Conservation (phyloP, 129 eudicot species). For the Ambrosia artemisiifolia region DNA sequence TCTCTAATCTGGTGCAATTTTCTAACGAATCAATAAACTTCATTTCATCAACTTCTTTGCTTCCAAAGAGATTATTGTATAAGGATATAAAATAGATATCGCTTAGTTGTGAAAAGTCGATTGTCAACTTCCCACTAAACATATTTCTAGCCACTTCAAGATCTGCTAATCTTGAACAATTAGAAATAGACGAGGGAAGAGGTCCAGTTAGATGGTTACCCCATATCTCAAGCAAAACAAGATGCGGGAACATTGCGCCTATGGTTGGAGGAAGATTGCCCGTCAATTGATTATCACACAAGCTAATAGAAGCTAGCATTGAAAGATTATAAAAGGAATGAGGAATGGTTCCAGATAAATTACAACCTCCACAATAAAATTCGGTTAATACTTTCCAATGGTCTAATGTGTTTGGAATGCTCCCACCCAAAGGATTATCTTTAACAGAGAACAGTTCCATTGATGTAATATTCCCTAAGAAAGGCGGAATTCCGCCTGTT, state of each 20-base stretch:
- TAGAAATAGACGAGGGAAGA: not conserved
- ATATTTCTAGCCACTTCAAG: not conserved
- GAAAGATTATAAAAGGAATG: not conserved
- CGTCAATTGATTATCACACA: not conserved
- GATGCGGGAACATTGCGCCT: not conserved
- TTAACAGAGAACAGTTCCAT: not conserved
- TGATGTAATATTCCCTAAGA: conserved; percentile 11
- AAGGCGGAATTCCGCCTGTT: conserved; percentile 1
- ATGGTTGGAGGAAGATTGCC: not conserved
- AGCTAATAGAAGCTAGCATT: not conserved
- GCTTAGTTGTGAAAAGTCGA: conserved; percentile 1
- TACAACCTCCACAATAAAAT: not conserved
- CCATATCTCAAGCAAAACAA: not conserved
- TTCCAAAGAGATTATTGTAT: not conserved
- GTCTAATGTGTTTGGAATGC: not conserved
- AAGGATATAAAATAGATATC: not conserved
- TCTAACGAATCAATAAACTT: conserved; percentile 10
- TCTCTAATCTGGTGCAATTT: not conserved
- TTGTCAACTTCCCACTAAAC: conserved; percentile 1
- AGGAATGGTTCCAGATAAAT: not conserved
- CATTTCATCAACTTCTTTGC: conserved; percentile 14
- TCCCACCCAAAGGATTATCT: conserved; percentile 2
- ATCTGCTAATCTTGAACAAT: not conserved
- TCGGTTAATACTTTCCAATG: not conserved
- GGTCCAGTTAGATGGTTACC: not conserved